Base-by-base conservation (phyloP, 306 rosid genomes). In the Begonia loranthoides region DNA sequence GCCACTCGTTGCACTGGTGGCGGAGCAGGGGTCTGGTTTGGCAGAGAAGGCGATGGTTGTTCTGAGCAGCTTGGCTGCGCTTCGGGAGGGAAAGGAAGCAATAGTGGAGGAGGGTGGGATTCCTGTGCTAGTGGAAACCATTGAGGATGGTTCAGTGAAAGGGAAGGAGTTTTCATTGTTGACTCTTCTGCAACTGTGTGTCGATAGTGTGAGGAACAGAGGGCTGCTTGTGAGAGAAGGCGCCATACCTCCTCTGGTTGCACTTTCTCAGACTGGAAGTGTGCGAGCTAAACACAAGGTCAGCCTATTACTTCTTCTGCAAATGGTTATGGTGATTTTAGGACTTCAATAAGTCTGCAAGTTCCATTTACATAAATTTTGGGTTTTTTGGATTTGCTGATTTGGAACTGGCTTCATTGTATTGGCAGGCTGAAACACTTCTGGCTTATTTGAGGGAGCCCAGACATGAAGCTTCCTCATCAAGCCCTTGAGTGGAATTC, bases 41-140 rank as follows among this genome's bases (percentile, higher is more conserved):
- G 78, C 92, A 15, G 95, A 81, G 93, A 86, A 86, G 75, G 95
- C 95, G 43, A 86, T 86, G 95, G 95, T 86, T 38, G 84, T 86
- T 49, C 62, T 86, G 50, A 86, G 75, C 51, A 86, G 93, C 67
- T 51, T 86, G 68, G 83, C 85, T 0, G 87, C 62, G 40, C 57
- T 81, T 41, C 65, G 67, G 49, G 93, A 86, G 50, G 95, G 95
- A 46, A 77, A 71, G 57, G 87, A 72, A 15, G 77, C 93, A 9
- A 72, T 86, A 51, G 93, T 81, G 12, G 93, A 79, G 52, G 93
- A 76, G 62, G 87, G 87, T 2, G 95, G 95, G 64, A 58, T 86
- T 6, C 81, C 80, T 12, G 93, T 77, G 9, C 79, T 86, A 15
- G 95, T 86, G 12, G 95, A 86, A 55, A 84, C 80, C 9, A 76